Percentiles rank a stretch among this genome's conserved stretches.
phyloP scores from a whole-genome alignment of 2,329 filamentous ascomycete genomes.

The Beauveria asiatica region DNA sequence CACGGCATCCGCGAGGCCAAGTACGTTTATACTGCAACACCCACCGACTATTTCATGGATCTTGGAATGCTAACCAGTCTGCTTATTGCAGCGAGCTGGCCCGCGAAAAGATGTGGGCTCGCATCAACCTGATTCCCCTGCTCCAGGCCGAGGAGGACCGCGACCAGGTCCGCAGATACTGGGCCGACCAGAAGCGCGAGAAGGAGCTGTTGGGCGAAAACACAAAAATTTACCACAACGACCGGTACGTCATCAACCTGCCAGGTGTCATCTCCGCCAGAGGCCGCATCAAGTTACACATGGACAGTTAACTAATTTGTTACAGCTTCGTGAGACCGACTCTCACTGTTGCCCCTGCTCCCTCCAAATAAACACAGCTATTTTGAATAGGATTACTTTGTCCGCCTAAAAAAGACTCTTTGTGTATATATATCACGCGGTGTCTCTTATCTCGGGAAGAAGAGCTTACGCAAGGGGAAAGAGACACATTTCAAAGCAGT shows the following conservation, averaged over 20 bases:
- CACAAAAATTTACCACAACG: conserved; percentile 77
- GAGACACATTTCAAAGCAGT: neutral
- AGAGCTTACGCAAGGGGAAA: neutral
- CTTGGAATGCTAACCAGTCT: conserved; percentile 7
- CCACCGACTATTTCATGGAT: neutral
- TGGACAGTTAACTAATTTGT: neutral
- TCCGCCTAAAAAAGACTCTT: neutral
- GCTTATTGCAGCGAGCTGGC: conserved; percentile 65
- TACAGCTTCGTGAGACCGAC: conserved; percentile 73
- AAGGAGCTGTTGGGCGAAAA: conserved; percentile 81
- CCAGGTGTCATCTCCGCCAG: neutral
- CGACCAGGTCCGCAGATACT: conserved; percentile 79
- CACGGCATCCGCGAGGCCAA: conserved; percentile 83
- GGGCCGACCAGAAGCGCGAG: conserved; percentile 82
- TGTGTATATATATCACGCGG: conserved; percentile 13
- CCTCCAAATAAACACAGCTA: conserved; percentile 42
- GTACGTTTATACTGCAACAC: conserved; percentile 43
- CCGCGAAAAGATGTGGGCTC: conserved; percentile 96
- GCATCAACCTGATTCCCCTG: conserved; percentile 87
- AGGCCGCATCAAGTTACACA: neutral
- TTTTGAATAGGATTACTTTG: neutral
- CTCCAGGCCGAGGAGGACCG: conserved; percentile 96
- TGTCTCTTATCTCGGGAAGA: neutral
- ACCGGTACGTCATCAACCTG: conserved; percentile 53
- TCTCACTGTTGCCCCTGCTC: conserved; percentile 62